These are phyloP conservation scores for Fusarium piperis DNA, from an alignment of 2,329 filamentous ascomycete species.

Conservation along the genomic window DNA sequence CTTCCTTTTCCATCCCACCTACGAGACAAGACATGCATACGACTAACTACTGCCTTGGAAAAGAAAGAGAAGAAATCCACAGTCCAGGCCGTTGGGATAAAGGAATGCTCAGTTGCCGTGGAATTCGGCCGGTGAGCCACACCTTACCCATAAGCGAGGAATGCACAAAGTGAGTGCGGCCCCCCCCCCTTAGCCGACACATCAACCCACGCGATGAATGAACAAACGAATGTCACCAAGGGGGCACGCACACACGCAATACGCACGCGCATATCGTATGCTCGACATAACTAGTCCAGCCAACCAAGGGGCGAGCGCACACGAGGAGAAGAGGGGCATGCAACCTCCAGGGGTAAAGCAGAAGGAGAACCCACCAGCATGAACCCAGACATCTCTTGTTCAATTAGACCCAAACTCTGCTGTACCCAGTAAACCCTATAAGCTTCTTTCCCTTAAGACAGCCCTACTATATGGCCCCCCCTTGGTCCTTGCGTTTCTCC, in stretches of 20 bases:
- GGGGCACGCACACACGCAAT: neutral
- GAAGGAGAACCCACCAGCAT: neutral
- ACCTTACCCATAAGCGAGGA: constrained; percentile 18
- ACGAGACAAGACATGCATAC: constrained; percentile 24
- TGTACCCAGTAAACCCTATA: neutral
- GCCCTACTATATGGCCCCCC: constrained; percentile 3
- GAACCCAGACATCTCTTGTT: constrained; percentile 1
- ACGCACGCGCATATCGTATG: neutral
- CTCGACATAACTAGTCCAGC: neutral
- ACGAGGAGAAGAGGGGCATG: neutral
- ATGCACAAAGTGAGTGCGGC: constrained; percentile 1
- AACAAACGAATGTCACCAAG: constrained; percentile 1
- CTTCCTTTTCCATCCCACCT: neutral
- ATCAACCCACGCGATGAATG: neutral
- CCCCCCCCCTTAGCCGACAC: neutral
- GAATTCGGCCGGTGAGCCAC: constrained; percentile 9
- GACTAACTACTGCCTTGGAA: neutral
- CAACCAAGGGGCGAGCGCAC: neutral
- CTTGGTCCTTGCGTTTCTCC: constrained; percentile 21
- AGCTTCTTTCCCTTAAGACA: constrained; percentile 12
- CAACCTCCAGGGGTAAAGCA: constrained; percentile 21
- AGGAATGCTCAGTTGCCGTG: constrained; percentile 21
- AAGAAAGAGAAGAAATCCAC: constrained; percentile 6
- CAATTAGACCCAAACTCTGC: neutral
- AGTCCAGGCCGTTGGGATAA: constrained; percentile 14